These are phyloP conservation scores for Amaranthus cruentus DNA, from an alignment of 148 eudicot genomes.

Conservation along the genomic window DNA sequence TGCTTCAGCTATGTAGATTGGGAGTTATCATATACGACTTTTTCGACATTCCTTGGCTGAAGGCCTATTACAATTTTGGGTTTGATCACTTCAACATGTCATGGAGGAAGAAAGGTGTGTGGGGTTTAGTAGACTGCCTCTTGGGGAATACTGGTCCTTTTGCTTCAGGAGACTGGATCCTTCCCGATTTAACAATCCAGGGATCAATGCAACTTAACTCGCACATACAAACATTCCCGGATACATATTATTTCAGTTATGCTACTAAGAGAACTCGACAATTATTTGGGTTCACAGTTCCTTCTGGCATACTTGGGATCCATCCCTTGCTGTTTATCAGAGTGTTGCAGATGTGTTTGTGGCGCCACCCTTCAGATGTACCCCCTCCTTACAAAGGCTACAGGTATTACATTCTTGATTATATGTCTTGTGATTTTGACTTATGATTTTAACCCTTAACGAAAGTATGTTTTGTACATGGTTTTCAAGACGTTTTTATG, in stretches of 20 bases:
- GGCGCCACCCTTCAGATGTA: constrained; percentile 77
- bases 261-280: constrained; percentile 78
- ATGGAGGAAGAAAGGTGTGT: constrained; percentile 60
- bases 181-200: constrained; percentile 82
- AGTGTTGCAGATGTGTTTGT: constrained; percentile 87
- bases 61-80: constrained; percentile 76
- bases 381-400: constrained; percentile 87
- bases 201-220: constrained; percentile 69
- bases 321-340: constrained; percentile 81
- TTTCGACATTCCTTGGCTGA: constrained; percentile 75
- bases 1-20: constrained; percentile 63
- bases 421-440: neutral
- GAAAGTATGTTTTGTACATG: neutral
- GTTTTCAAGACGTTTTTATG: neutral
- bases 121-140: constrained; percentile 69
- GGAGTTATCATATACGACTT: constrained; percentile 81
- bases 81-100: constrained; percentile 90
- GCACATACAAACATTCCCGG: constrained; percentile 63
- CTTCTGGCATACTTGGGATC: constrained; percentile 63
- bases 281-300: constrained; percentile 56
- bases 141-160: constrained; percentile 76
- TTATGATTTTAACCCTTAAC: neutral
- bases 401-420: constrained; percentile 39
- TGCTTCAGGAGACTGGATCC: constrained; percentile 92
- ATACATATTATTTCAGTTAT: constrained; percentile 87